phyloP scores from a whole-genome alignment of 164 flowering plant species.

The Magnolia officinalis region DNA sequence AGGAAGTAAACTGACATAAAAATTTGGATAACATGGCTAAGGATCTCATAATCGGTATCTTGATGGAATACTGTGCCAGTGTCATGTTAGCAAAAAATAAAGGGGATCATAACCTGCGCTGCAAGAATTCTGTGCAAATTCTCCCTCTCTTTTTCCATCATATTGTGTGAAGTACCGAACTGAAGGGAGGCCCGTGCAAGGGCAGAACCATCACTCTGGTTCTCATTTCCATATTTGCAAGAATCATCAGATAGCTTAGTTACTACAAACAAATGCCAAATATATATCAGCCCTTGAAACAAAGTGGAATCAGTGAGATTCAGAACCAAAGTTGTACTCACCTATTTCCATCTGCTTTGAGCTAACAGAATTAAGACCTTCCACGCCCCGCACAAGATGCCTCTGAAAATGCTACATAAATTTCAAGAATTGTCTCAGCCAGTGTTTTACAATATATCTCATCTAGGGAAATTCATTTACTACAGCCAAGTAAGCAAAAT shows the following conservation, averaged over 20 bases:
- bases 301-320: neutral
- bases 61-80: neutral
- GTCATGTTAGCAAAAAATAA: neutral
- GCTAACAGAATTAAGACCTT: constrained; percentile 52
- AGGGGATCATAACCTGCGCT: constrained; percentile 44
- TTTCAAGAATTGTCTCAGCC: neutral
- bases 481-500: neutral
- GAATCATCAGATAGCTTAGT: constrained; percentile 64
- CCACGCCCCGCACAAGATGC: constrained; percentile 83
- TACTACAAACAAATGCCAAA: constrained; percentile 24
- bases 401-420: constrained; percentile 72
- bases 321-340: constrained; percentile 19
- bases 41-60: neutral
- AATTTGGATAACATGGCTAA: neutral
- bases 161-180: constrained; percentile 56
- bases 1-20: no score
- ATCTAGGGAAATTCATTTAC: neutral
- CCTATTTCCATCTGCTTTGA: constrained; percentile 77
- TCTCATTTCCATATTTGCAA: constrained; percentile 57
- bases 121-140: constrained; percentile 41
- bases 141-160: constrained; percentile 60
- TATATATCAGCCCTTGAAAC: constrained; percentile 14
- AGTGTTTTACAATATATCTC: neutral
- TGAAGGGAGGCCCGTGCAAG: constrained; percentile 51
- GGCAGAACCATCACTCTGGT: constrained; percentile 29